Conservation (phyloP, 345 rosid species). For the Euphorbia pulcherrima region DNA sequence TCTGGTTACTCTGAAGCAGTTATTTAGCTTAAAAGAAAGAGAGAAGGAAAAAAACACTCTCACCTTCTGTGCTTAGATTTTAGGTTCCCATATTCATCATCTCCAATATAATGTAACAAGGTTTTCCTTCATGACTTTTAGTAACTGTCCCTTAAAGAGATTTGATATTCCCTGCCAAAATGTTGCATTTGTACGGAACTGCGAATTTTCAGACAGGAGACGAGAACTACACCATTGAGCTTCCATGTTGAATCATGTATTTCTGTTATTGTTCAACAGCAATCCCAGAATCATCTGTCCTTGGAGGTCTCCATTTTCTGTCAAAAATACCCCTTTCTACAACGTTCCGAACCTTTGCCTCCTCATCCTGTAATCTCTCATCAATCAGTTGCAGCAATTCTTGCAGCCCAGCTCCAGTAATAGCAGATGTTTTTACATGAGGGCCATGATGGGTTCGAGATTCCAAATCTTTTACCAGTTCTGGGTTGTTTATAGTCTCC, state of each 20-base stretch:
- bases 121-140: neutral
- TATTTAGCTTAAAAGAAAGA: too few species aligned
- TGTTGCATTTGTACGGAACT: neutral
- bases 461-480: slow-evolving; percentile 16
- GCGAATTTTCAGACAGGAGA: neutral
- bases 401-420: slow-evolving; percentile 68
- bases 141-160: neutral
- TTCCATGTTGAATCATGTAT: neutral
- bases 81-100: neutral
- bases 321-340: slow-evolving; percentile 38
- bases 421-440: slow-evolving; percentile 63
- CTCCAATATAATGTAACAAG: neutral
- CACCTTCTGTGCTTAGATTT: neutral
- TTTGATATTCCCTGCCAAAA: neutral
- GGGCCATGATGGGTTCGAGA: slow-evolving; percentile 36
- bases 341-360: slow-evolving; percentile 29
- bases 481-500: slow-evolving; percentile 10
- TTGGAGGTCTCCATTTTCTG: slow-evolving; percentile 77
- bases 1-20: too few species aligned
- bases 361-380: slow-evolving; percentile 46
- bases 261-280: slow-evolving; percentile 10
- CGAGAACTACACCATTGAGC: neutral
- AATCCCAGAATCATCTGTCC: slow-evolving; percentile 19
- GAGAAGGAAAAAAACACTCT: too few species aligned
- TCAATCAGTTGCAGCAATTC: slow-evolving; percentile 61